Percentiles rank a stretch among this genome's conserved stretches.
phyloP scores from a whole-genome alignment of 2,329 filamentous ascomycete species.

The Pseudogymnoascus sp. region DNA sequence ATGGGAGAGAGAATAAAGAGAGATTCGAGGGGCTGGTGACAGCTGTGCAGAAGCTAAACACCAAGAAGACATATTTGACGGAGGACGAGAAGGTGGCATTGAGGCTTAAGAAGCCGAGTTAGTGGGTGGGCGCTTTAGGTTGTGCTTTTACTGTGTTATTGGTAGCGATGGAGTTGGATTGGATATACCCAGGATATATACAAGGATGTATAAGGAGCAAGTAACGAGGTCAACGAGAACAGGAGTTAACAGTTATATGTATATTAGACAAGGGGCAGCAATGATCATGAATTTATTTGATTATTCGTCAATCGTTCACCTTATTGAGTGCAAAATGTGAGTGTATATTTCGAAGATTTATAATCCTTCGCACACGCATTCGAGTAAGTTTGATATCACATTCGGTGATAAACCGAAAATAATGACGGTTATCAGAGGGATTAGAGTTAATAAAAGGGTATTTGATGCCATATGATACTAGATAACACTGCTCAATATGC shows the following conservation, averaged over 20 bases:
- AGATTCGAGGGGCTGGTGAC: background rate
- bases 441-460: no score
- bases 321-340: no score
- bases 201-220: background rate
- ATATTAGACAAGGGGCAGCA: background rate
- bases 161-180: background rate
- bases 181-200: constrained; percentile 2
- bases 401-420: no score
- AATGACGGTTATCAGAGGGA: no score
- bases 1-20: background rate
- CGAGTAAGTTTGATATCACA: no score
- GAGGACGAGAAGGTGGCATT: background rate
- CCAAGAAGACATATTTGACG: background rate
- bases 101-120: background rate
- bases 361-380: no score
- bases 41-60: background rate
- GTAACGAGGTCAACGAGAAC: background rate
- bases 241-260: background rate
- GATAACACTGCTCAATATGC: background rate
- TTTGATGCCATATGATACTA: no score
- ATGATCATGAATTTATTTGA: background rate
- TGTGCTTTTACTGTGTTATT: background rate
- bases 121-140: background rate
- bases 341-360: no score
- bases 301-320: background rate